Base-by-base conservation (phyloP, 805 yeast genomes). In the Zygosaccharomyces kombuchaensis region DNA sequence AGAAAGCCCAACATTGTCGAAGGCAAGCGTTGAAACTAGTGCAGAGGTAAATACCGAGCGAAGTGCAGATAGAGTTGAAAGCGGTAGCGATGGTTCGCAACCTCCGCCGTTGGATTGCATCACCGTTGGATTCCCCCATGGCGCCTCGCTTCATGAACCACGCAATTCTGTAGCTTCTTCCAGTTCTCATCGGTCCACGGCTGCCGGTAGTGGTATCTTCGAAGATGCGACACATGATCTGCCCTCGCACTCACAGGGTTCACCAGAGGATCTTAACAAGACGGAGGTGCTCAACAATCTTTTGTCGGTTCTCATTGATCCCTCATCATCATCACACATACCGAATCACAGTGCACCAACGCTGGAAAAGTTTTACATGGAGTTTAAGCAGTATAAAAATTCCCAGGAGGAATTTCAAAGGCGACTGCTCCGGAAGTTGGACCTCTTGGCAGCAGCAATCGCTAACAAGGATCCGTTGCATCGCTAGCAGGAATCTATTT, bases 51-150 rank as follows among this genome's bases (percentile, higher is more conserved):
- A 29, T 39, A 36, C 44, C 23, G 37, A 21, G 6, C 17, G 9
- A 32, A 21, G 16, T 27, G 36, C 29, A 25, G 41, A 29, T 27
- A 21, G 12, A 14, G 25, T 5, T 16, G 34, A 29, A 6, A 26
- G 35, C 22, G 17, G 25, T 16, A 30, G 31, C 21, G 40, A 43
- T 14, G 23, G 38, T 25, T 34, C 34, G 17, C 54, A 51, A 44
- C 52, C 50, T 2, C 54, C 51, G 16, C 62, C 62, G 2, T 38
- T 58, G 27, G 60, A 58, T 44, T 54, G 59, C 9, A 56, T 57
- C 9, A 47, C 47, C 16, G 35, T 48, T 17, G 52, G 52, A 12
- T 48, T 45, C 25, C 46, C 49, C 22, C 45, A 43, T 14, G 27
- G 43, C n/a, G 44, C 22, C 25, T 22, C 43, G 6, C 43, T 25